Evolutionary conservation across 306 rosid species (phyloP), one percentile per base, ranked within the genome.

Genomic region (Phaseolus lunatus): DNA sequence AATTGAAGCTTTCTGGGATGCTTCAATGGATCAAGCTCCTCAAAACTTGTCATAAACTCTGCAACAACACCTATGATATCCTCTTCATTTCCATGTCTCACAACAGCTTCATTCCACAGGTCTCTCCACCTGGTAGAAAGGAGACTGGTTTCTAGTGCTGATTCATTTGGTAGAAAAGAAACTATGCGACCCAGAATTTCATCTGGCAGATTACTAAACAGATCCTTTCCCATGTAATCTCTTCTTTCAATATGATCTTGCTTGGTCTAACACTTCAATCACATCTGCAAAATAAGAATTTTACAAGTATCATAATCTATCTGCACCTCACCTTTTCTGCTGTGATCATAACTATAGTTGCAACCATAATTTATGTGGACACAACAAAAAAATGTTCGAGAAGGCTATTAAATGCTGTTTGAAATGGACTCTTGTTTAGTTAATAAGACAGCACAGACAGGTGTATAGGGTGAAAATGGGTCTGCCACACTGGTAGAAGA

Each of bases 91-190:
- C 89, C 89, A 76, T 81, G 61, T 73, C 64, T 79, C 7, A 86
- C 74, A 4, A 82, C 27, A 67, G 80, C 26, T 69, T 73, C 62
- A 79, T 88, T 88, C 98, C 96, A 90, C 1, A 93, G 75, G 29
- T 77, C 65, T 67, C 88, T 87, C 98, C 98, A 93, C 48, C 87
- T 84, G 1, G 71, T 83, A 0, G 97, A 94, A 65, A 94, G 79
- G 1, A 89, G 84, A 52, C 77, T 81, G 26, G 97, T 94, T 76
- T 87, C 82, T 3, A 91, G 78, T 70, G 94, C 82, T 23, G 87
- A 82, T 70, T 91, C 97, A 43, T 81, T 72, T 47, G 96, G 90
- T 37, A 94, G 87, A 81, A 87, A 87, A 22, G 97, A 82, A 74
- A 92, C 68, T 53, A 91, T 78, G 53, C 57, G 85, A 63, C 89